Base-by-base conservation (phyloP, 208 protist species). In the Wallacemonas sp. region DNA sequence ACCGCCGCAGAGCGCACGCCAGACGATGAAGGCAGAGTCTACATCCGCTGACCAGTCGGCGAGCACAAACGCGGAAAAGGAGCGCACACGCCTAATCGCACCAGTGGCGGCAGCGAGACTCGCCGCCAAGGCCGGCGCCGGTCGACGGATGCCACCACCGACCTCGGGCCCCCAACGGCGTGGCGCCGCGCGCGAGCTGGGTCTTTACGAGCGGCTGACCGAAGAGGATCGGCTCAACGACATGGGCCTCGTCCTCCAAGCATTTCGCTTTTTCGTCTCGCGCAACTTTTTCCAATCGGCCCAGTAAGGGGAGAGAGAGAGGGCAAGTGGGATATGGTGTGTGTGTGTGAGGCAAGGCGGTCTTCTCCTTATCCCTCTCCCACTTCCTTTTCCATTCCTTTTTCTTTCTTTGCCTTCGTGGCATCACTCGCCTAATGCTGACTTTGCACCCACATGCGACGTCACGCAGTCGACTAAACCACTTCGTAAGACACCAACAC, bases 221-320 rank as follows among this genome's bases (percentile, higher is more conserved):
- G 85, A 90, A 46, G 76, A 85, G 29, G 76, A 85, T 33, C 61
- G 77, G 17, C 52, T 87, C 19, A 79, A 84, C 57, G 87, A 96
- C 60, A 68, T 76, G 33, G 85, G 86, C 0, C 54, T 94, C 38
- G 68, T 96, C 10, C 73, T 96, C 34, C 91, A 96, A 73, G 87
- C 87, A 9, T 68, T 94, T 26, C 85, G 85, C 19, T 94, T 91
- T 62, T 94, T 96, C 62, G 82, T 86, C 1, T 71, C 67, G n/a
- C 54, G 73, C 1, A 66, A 87, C 22, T 96, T 93, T 66, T 89
- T 96, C 46, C 37, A 83, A 33, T 33, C 59, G 30, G 27, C 9
- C 26, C 19, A 41, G 42, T 30, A 58, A 69, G 34, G 42, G 54
- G 27, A 41, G 46, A 48, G 29, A 27, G 17, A 12, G n/a, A n/a